A percentile compares a stretch with the other conserved stretches of the same genome.
Conservation (phyloP, 257 asterid species). For the Thymus mandschuricus region DNA sequence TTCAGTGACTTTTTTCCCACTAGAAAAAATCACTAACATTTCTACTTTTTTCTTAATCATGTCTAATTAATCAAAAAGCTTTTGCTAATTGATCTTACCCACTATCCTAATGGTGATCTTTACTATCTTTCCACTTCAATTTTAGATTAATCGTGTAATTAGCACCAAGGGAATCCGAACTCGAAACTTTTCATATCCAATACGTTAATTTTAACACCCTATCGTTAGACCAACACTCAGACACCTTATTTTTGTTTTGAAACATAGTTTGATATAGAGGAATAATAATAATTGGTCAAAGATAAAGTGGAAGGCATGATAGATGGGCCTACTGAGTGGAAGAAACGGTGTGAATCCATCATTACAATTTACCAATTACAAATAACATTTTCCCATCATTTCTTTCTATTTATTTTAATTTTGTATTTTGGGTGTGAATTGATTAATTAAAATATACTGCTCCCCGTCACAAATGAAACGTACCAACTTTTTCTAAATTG, state of each 20-base stretch:
- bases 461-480: no score
- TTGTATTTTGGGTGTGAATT: no score
- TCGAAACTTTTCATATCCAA: no score
- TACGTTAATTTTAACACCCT: no score
- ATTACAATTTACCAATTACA: conserved; percentile 29
- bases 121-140: background rate
- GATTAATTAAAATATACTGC: no score
- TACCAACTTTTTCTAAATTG: no score
- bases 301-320: conserved; percentile 46
- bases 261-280: conserved; percentile 38
- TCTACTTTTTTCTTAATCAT: background rate
- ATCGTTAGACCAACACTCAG: no score
- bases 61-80: background rate
- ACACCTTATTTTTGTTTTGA: no score
- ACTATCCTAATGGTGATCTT: background rate
- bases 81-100: background rate
- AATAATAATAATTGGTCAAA: conserved; percentile 53
- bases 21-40: background rate
- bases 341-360: conserved; percentile 75
- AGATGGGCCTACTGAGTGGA: conserved; percentile 67
- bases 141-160: background rate
- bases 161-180: no score
- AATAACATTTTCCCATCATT: conserved; percentile 41
- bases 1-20: background rate
- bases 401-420: background rate